Base-by-base conservation (phyloP, 2,329 filamentous ascomycete species). In the Ophioceras dolichostomum region DNA sequence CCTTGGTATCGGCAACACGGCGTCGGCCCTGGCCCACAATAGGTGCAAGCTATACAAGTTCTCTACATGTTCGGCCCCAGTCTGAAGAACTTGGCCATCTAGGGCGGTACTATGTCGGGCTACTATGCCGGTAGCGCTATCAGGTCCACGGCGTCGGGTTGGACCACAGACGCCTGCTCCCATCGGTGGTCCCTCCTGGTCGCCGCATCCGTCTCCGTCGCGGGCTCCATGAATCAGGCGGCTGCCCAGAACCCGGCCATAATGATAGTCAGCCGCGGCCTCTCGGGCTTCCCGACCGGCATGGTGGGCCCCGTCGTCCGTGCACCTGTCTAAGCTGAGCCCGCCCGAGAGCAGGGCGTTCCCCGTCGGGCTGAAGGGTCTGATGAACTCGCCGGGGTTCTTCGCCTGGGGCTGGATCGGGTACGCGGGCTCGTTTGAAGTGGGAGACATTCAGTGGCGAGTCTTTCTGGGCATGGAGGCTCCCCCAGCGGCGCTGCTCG, bases 201-300 rank as follows among this genome's bases (percentile, higher is more conserved):
- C 10, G 37, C 28, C 7, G 20, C 42, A 16, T 14, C 21, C 9
- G 24, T 39, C 16, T 32, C 38, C 27, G 21, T 40, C 17, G 13
- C 41, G 2, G 40, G 14, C 4, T 24, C 21, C 21, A 29, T 17
- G 18, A 31, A 46, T 10, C 45, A 47, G 32, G 40, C 32, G 20
- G 43, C 33, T 13, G 36, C 43, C 10, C 36, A 38, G 5, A 34
- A 44, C 27, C 39, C 42, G 10, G 44, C 33, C 14, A 47, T 49
- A 45, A 39, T 49, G 21, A 36, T 45, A 18, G 40, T 39, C 14
- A 45, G 39, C 0, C 50, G 63, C 21, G 53, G 64, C 31, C 52
- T 66, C 12, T 60, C 59, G 4, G 63, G 63, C 1, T 49, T 66
- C 32, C 55, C 58, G 3, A 55, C 61, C 19, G 53, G 62, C 10